These are phyloP conservation scores for Begonia loranthoides DNA, from an alignment of 306 rosid species.

Conservation along the genomic window DNA sequence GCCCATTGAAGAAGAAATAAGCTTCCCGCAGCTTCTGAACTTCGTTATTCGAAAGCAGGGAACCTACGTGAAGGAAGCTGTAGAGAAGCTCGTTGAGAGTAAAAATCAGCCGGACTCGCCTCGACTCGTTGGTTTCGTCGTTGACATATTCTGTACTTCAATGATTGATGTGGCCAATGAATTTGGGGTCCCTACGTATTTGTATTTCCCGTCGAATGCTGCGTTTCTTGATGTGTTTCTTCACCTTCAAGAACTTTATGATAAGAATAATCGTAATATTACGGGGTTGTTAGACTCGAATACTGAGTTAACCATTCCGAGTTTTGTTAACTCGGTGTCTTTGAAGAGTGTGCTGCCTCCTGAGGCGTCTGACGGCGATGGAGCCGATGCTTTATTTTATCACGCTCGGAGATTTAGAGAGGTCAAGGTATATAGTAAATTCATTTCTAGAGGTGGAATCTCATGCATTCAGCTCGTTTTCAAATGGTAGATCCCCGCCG, in stretches of 20 bases:
- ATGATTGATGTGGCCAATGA: no score
- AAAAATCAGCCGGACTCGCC: neutral
- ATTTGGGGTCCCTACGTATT: no score
- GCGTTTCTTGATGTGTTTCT: no score
- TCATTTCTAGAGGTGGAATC: no score
- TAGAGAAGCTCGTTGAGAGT: neutral
- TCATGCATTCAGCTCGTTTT: no score
- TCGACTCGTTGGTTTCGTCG: neutral
- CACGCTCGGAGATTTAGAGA: neutral
- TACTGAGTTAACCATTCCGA: neutral
- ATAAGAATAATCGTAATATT: neutral
- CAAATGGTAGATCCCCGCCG: no score
- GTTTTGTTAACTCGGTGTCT: no score
- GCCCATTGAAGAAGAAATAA: neutral
- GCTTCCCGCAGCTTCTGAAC: neutral
- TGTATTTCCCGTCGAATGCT: no score
- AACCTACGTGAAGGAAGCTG: constrained; percentile 6
- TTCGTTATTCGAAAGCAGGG: constrained; percentile 3
- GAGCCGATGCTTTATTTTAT: neutral
- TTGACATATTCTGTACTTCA: no score
- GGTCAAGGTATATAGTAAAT: no score
- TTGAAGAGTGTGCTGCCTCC: neutral
- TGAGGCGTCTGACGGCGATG: constrained; percentile 1
- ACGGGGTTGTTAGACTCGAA: neutral
- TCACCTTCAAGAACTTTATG: neutral